These are phyloP conservation scores for Scheffersomyces amazonensis DNA, from an alignment of 805 yeast species.

Conservation along the genomic window DNA sequence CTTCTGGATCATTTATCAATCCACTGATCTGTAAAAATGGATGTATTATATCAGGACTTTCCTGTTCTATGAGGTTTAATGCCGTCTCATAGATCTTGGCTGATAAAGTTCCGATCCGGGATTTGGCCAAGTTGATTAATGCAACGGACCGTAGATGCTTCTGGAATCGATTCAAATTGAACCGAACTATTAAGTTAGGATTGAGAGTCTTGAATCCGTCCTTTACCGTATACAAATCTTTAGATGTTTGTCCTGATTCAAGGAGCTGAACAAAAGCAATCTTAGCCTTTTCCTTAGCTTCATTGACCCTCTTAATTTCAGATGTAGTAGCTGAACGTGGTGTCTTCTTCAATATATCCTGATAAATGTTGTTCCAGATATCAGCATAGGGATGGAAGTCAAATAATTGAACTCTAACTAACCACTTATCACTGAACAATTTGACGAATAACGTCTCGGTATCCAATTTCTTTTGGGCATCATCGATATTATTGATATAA, in stretches of 20 bases:
- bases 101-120: constrained; percentile 68
- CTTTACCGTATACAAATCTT: constrained; percentile 22
- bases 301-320: constrained; percentile 44
- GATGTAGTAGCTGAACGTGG: constrained; percentile 37
- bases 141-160: constrained; percentile 65
- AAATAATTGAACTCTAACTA: constrained; percentile 25
- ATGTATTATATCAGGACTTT: constrained; percentile 42
- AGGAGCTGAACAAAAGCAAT: constrained; percentile 31
- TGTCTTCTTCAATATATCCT: constrained; percentile 30
- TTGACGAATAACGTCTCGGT: constrained; percentile 23
- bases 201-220: constrained; percentile 45
- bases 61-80: constrained; percentile 56
- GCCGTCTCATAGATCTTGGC: constrained; percentile 61
- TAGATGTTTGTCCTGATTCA: constrained; percentile 22
- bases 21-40: constrained; percentile 46
- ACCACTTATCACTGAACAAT: constrained; percentile 37
- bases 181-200: constrained; percentile 49
- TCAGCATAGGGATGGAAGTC: constrained; percentile 36
- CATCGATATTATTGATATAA: constrained; percentile 24
- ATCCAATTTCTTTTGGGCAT: constrained; percentile 13
- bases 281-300: constrained; percentile 59
- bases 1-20: constrained; percentile 49
- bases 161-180: constrained; percentile 65
- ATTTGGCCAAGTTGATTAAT: constrained; percentile 58
- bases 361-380: constrained; percentile 34